Evolutionary conservation across 345 rosid genomes (phyloP).

Genomic region (Arabidopsis thaliana): TAIR10.1 NC_003071.7:12277001-12277500

Average conservation of each 20-base stretch:
- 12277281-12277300: constrained; percentile 24
- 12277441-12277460: constrained; percentile 31
- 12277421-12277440: constrained; percentile 10
- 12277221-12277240: constrained; percentile 41
- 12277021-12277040: constrained; percentile 63
- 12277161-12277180: background rate
- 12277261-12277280: constrained; percentile 42
- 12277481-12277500: background rate
- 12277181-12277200: background rate
- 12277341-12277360: constrained; percentile 25
- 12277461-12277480: constrained; percentile 28
- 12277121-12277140: constrained; percentile 45
- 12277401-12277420: constrained; percentile 12
- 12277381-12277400: constrained; percentile 19
- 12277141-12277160: constrained; percentile 46
- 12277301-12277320: constrained; percentile 43
- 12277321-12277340: constrained; percentile 35
- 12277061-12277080: constrained; percentile 52
- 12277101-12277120: constrained; percentile 45
- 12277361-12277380: background rate
- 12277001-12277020: constrained; percentile 62
- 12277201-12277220: constrained; percentile 20
- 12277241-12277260: constrained; percentile 29
- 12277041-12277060: constrained; percentile 69
- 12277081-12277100: constrained; percentile 52